A percentile compares a stretch with the other conserved stretches of the same genome.
Conservation (phyloP, 768 basidiomycete genomes). For the Lactifluus hygrophoroides region DNA sequence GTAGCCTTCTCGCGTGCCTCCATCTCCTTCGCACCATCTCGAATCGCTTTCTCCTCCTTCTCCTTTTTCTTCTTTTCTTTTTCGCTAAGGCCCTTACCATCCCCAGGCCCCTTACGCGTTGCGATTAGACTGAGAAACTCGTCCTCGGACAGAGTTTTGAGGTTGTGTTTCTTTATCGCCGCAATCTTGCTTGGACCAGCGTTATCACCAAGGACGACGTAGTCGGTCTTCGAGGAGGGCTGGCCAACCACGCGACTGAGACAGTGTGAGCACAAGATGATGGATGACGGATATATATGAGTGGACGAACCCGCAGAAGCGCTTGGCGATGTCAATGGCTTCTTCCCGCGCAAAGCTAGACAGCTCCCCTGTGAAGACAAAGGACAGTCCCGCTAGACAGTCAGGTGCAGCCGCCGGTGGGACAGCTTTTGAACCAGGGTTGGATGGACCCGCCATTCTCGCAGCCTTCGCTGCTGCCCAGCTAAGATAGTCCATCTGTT, state of each 20-base stretch:
- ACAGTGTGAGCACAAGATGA: neutral
- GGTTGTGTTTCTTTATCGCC: conserved; percentile 71
- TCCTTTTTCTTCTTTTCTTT: conserved; percentile 75
- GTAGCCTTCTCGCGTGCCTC: conserved; percentile 54
- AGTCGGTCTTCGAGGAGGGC: conserved; percentile 86
- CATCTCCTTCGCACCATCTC: conserved; percentile 67
- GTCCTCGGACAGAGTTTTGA: conserved; percentile 78
- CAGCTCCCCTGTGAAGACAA: conserved; percentile 95
- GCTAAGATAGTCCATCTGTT: conserved; percentile 24
- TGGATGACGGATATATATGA: neutral
- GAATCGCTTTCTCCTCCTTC: conserved; percentile 72
- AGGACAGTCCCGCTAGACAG: conserved; percentile 76
- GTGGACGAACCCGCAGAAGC: conserved; percentile 75
- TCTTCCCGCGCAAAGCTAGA: conserved; percentile 83
- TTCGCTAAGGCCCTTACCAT: conserved; percentile 47
- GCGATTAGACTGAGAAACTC: conserved; percentile 78
- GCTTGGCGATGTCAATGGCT: conserved; percentile 79
- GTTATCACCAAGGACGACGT: conserved; percentile 78
- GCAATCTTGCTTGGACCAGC: conserved; percentile 87
- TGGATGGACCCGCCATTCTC: conserved; percentile 49
- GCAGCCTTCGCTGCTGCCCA: conserved; percentile 52
- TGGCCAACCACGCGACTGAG: conserved; percentile 75
- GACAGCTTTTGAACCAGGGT: conserved; percentile 48
- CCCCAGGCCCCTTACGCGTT: conserved; percentile 48
- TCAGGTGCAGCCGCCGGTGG: conserved; percentile 70